These are phyloP conservation scores for Phaeosphaeria sp. DNA, from an alignment of 2,329 filamentous ascomycete genomes.

Conservation along the genomic window DNA sequence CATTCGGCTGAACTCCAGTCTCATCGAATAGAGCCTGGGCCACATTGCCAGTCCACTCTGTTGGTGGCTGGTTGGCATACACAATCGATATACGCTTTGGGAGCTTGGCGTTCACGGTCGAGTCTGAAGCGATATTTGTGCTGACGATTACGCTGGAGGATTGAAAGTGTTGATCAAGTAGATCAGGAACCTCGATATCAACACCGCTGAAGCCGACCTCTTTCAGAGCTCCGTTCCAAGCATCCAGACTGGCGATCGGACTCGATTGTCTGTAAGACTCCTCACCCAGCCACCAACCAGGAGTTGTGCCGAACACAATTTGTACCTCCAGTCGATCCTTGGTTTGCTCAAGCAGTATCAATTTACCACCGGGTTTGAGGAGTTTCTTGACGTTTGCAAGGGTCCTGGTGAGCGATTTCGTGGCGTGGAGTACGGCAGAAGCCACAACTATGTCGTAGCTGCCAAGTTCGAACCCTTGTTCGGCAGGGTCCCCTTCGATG, in stretches of 20 bases:
- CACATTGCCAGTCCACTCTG: background rate
- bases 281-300: constrained; percentile 1
- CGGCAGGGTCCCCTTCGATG: constrained; percentile 5
- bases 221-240: background rate
- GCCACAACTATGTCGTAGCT: constrained; percentile 17
- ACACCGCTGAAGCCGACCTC: background rate
- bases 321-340: background rate
- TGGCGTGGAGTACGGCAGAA: constrained; percentile 7
- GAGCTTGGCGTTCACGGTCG: background rate
- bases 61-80: background rate
- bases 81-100: background rate
- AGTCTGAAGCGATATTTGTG: background rate
- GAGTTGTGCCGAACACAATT: background rate
- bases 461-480: constrained; percentile 10
- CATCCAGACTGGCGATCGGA: background rate
- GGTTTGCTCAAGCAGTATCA: background rate
- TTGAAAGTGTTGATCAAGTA: background rate
- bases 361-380: background rate
- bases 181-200: background rate
- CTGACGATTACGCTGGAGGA: background rate
- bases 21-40: background rate
- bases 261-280: background rate
- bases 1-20: background rate
- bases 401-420: background rate
- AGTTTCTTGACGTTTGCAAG: background rate